Conservation (phyloP, 2,329 filamentous ascomycete genomes). For the Diaporthe helianthi region DNA sequence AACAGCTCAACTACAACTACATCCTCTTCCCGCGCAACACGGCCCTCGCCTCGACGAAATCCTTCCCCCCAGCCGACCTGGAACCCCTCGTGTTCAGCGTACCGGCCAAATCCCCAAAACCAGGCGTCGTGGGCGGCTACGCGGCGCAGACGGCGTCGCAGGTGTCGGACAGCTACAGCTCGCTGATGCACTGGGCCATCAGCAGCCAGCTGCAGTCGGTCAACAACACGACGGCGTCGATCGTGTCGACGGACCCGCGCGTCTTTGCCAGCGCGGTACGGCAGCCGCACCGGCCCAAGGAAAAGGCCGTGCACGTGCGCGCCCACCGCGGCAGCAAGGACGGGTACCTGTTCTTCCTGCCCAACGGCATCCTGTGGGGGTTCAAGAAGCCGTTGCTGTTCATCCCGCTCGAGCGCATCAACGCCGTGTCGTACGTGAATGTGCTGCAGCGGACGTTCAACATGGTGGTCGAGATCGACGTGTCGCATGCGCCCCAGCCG, state of each 20-base stretch:
- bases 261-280: conserved; percentile 64
- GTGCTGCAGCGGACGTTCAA: conserved; percentile 75
- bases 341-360: conserved; percentile 71
- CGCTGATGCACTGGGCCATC: conserved; percentile 68
- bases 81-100: conserved; percentile 73
- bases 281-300: conserved; percentile 65
- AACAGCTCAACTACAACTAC: conserved; percentile 71
- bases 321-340: conserved; percentile 74
- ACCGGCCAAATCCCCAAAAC: conserved; percentile 65
- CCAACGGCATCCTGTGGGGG: conserved; percentile 71
- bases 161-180: conserved; percentile 65
- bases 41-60: conserved; percentile 46
- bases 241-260: conserved; percentile 60
- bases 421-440: conserved; percentile 70
- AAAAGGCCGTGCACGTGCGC: conserved; percentile 70
- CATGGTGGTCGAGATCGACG: conserved; percentile 67
- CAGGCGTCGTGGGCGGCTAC: conserved; percentile 60
- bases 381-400: conserved; percentile 75
- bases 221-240: conserved; percentile 52
- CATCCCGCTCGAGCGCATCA: conserved; percentile 65
- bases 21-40: conserved; percentile 65
- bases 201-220: conserved; percentile 57
- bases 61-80: conserved; percentile 37
- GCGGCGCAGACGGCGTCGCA: conserved; percentile 57
- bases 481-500: conserved; percentile 34